Evolutionary conservation across 441 rosid genomes (phyloP), one percentile per base, ranked within the genome.

Genomic region (Adansonia rubrostipa): DNA sequence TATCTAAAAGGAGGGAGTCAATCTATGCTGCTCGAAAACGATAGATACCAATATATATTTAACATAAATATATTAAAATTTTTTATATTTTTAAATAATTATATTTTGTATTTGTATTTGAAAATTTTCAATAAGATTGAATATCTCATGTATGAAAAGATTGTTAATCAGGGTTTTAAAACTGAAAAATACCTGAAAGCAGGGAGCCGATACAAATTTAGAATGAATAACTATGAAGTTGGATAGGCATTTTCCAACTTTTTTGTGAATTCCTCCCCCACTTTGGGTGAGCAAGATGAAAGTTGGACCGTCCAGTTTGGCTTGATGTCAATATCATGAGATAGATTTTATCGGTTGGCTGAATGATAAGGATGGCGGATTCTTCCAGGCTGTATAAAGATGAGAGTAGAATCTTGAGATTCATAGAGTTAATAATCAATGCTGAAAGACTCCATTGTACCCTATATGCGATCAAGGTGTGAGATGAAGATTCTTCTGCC

Each of bases 361-460:
- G 58, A 15, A 42, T 3, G 47, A 42, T 73, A 54, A 73, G 60
- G 22, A 61, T 73, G 51, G 22, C 10, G 36, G 73, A 77, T 77
- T 77, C 64, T 67, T 78, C 74, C 80, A 82, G 76, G 85, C 74
- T 81, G 80, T 81, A 17, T 4, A 19, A 61, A 62, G 78, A 78
- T 75, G 54, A n/a, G 66, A n/a, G 20, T 10, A 17, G 63, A 78
- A 44, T 36, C 45, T 57, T 68, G 14, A 71, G 20, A 47, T 28
- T 71, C 75, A 71, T 54, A 14, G 44, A n/a, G 6, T 22, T 65
- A 68, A 75, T 15, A 71, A 19, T 22, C 58, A 14, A 40, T 14
- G 73, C 61, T 73, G 63, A 70, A 78, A 7, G 4, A 53, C 54
- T 57, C 54, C 15, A 56, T 57, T 73, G 53, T 47, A 61, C 44